Conservation (phyloP, 495 filamentous ascomycete genomes). For the Lophiotrema nucula region DNA sequence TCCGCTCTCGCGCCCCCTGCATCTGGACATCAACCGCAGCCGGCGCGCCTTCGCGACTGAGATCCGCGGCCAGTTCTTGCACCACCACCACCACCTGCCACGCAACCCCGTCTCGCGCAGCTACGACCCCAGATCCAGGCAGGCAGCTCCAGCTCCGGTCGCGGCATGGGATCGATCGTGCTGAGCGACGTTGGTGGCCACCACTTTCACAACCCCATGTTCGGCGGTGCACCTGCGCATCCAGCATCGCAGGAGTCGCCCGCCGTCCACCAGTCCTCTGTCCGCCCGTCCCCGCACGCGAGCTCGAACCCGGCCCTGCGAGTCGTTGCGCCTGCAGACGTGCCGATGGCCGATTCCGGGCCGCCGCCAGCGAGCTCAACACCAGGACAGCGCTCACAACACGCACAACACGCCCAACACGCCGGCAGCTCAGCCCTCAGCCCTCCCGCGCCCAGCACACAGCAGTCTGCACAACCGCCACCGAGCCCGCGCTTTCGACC, state of each 20-base stretch:
- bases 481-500: conserved; percentile 22
- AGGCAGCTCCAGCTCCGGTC: no score
- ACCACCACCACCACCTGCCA: neutral
- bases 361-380: conserved; percentile 21
- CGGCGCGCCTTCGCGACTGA: conserved; percentile 9
- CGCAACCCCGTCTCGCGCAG: neutral
- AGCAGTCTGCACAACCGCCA: conserved; percentile 10
- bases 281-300: conserved; percentile 23
- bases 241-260: conserved; percentile 34
- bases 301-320: conserved; percentile 18
- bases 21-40: conserved; percentile 14
- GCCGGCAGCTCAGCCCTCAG: neutral
- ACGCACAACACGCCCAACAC: no score
- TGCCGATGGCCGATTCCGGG: conserved; percentile 33
- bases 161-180: conserved; percentile 38
- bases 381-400: conserved; percentile 13
- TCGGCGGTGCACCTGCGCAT: conserved; percentile 50
- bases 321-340: conserved; percentile 23
- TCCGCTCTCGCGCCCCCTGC: conserved; percentile 15
- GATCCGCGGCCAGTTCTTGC: neutral
- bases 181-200: conserved; percentile 34
- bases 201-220: conserved; percentile 48
- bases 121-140: neutral
- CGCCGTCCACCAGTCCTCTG: conserved; percentile 25
- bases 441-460: neutral